phyloP scores from a whole-genome alignment of 305 asterid species.

The Solanum aculeatissimum region DNA sequence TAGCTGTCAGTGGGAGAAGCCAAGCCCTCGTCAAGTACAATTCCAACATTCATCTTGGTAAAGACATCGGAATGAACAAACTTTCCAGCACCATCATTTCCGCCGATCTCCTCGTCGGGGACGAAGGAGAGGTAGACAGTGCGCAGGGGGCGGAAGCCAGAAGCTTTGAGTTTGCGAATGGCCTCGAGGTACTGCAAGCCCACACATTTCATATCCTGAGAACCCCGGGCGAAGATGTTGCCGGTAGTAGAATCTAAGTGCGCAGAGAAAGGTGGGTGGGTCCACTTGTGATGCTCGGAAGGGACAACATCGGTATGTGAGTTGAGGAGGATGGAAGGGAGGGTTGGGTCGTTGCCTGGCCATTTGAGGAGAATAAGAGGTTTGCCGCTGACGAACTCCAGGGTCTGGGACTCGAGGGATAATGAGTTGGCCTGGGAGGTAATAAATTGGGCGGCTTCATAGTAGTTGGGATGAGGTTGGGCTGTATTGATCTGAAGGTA shows the following conservation, averaged over 20 bases:
- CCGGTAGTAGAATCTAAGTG: slow-evolving; percentile 52
- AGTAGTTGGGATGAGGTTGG: slow-evolving; percentile 78
- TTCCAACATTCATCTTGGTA: slow-evolving; percentile 65
- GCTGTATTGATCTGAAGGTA: slow-evolving; percentile 81
- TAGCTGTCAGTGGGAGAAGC: slow-evolving; percentile 60
- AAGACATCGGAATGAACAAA: slow-evolving; percentile 62
- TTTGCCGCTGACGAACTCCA: slow-evolving; percentile 58
- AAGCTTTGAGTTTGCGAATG: slow-evolving; percentile 52
- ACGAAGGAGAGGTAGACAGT: slow-evolving; percentile 68
- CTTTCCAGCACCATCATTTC: slow-evolving; percentile 76
- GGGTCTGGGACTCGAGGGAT: slow-evolving; percentile 37
- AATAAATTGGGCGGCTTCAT: slow-evolving; percentile 58
- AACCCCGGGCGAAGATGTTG: slow-evolving; percentile 82
- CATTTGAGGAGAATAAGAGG: slow-evolving; percentile 72
- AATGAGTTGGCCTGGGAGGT: slow-evolving; percentile 57
- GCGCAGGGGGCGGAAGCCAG: slow-evolving; percentile 62
- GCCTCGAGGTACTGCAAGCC: slow-evolving; percentile 91
- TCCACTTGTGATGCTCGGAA: slow-evolving; percentile 74
- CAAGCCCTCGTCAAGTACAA: slow-evolving; percentile 88
- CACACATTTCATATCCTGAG: slow-evolving; percentile 97
- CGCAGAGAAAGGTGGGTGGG: slow-evolving; percentile 70
- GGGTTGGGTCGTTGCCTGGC: slow-evolving; percentile 55
- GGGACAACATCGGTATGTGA: slow-evolving; percentile 99
- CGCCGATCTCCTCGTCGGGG: slow-evolving; percentile 98
- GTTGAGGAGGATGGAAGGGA: slow-evolving; percentile 79